Evolutionary conservation across 2,329 filamentous ascomycete species (phyloP), one percentile per base, ranked within the genome.

Genomic region (Fusarium secorum): DNA sequence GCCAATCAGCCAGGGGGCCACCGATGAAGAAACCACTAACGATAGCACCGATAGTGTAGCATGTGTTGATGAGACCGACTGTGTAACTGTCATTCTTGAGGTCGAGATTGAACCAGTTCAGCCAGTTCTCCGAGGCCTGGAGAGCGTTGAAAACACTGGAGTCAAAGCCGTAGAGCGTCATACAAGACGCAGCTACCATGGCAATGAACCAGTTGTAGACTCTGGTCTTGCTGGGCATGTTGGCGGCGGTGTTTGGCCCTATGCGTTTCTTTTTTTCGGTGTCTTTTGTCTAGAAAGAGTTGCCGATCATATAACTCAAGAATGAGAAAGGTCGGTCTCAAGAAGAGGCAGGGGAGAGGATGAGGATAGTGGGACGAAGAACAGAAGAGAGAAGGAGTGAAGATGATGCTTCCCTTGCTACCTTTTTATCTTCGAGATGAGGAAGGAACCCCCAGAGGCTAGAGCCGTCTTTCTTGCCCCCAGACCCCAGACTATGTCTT

Each of bases 151-250:
- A 93, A 49, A 92, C 90, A 39, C 89, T 91, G 3, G 90, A 90
- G 84, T 93, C 91, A 77, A 93, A 93, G 62, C 91, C 91, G 77
- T 92, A 93, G 46, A 93, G 84, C 26, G 92, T 89, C 91, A 93
- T 93, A 79, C 89, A 92, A 78, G 89, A 89, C 75, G 91, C 90
- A 61, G 90, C 90, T 71, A 92, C 88, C 59, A 91, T 83, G 65
- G 89, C 90, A 71, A 91, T 88, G 82, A 90, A 92, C 74, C 74
- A 76, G 70, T 75, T 76, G 72, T 76, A 76, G 56, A 46, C 54
- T 61, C 79, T 79, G 66, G 77, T 80, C 61, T 77, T 78, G 72
- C 57, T 76, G 51, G 76, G 68, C 80, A 82, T 82, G 48, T 76
- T 79, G 76, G 64, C 74, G 70, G 68, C 74, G 71, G 66, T 72